Conservation (phyloP, 2,329 filamentous ascomycete species). For the Paecilomyces sp. region DNA sequence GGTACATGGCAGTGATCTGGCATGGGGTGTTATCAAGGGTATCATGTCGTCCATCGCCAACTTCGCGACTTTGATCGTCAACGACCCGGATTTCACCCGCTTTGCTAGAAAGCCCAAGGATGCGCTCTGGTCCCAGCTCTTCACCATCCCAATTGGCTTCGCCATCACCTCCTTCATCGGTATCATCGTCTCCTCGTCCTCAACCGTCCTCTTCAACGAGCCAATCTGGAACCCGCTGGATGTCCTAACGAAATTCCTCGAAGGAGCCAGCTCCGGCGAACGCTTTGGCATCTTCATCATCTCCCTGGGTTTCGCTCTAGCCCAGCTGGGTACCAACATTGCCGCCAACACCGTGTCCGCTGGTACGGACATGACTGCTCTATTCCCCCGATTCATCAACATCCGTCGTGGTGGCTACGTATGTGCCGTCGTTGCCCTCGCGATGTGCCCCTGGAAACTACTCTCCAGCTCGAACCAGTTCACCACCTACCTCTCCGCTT, state of each 20-base stretch:
- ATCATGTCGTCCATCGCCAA: constrained; percentile 88
- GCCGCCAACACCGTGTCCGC: constrained; percentile 80
- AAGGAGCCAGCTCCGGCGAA: constrained; percentile 60
- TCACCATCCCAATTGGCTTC: constrained; percentile 66
- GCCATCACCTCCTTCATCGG: constrained; percentile 78
- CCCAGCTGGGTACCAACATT: constrained; percentile 80
- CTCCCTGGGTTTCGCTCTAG: constrained; percentile 62
- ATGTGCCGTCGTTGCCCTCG: constrained; percentile 69
- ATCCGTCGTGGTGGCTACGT: constrained; percentile 85
- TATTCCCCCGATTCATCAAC: constrained; percentile 71
- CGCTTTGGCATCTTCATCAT: constrained; percentile 73
- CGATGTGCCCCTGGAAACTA: constrained; percentile 76
- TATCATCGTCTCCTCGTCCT: constrained; percentile 68
- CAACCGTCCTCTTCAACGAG: constrained; percentile 55
- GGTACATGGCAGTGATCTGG: constrained; percentile 60
- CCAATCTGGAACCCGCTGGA: constrained; percentile 68
- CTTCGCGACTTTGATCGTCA: constrained; percentile 75
- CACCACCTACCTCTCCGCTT: constrained; percentile 84
- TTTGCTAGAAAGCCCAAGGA: constrained; percentile 72
- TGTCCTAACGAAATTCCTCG: constrained; percentile 59
- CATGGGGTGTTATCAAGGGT: constrained; percentile 75
- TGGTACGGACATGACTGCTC: constrained; percentile 73
- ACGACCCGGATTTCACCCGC: constrained; percentile 78
- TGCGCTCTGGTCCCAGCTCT: constrained; percentile 71
- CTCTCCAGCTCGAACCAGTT: constrained; percentile 71